Percentiles rank a stretch among this genome's conserved stretches.
These are phyloP conservation scores for Sclerotiophoma versabilis DNA, from an alignment of 2,329 filamentous ascomycete species.

Conservation along the genomic window DNA sequence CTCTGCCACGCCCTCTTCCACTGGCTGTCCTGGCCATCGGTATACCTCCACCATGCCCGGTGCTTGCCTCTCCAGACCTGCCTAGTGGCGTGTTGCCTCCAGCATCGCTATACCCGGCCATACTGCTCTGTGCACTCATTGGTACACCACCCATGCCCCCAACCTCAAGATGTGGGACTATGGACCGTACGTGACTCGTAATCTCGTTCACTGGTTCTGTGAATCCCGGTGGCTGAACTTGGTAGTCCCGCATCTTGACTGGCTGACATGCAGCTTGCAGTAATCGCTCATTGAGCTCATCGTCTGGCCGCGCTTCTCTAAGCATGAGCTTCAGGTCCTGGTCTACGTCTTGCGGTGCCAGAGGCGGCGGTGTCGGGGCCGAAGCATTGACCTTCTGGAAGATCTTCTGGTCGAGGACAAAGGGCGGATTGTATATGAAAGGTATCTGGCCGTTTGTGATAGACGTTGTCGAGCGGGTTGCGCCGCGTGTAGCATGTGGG, in stretches of 20 bases:
- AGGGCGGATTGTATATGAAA: constrained; percentile 53
- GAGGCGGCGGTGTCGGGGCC: constrained; percentile 55
- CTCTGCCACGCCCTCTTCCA: constrained; percentile 45
- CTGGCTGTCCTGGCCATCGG: constrained; percentile 50
- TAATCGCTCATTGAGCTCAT: constrained; percentile 49
- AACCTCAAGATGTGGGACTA: constrained; percentile 45
- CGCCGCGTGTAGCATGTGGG: constrained; percentile 60
- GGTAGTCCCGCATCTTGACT: constrained; percentile 43
- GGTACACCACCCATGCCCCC: constrained; percentile 44
- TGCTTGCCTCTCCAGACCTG: constrained; percentile 39
- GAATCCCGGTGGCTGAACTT: constrained; percentile 45
- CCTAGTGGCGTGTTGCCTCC: constrained; percentile 48
- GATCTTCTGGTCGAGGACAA: constrained; percentile 54
- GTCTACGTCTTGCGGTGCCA: constrained; percentile 54
- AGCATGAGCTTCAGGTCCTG: constrained; percentile 59
- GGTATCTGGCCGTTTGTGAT: constrained; percentile 51
- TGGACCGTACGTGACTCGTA: constrained; percentile 36
- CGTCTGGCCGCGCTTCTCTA: constrained; percentile 46
- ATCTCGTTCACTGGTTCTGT: constrained; percentile 43
- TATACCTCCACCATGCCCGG: constrained; percentile 38
- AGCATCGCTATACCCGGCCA: constrained; percentile 46
- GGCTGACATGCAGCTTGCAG: constrained; percentile 46
- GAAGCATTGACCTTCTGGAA: constrained; percentile 57
- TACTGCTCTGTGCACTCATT: constrained; percentile 51
- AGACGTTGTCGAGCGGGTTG: constrained; percentile 60